A percentile compares a stretch with the other conserved stretches of the same genome.
Evolutionary conservation across 495 filamentous ascomycete genomes (phyloP).

Genomic region (Penicillium pulvis): DNA sequence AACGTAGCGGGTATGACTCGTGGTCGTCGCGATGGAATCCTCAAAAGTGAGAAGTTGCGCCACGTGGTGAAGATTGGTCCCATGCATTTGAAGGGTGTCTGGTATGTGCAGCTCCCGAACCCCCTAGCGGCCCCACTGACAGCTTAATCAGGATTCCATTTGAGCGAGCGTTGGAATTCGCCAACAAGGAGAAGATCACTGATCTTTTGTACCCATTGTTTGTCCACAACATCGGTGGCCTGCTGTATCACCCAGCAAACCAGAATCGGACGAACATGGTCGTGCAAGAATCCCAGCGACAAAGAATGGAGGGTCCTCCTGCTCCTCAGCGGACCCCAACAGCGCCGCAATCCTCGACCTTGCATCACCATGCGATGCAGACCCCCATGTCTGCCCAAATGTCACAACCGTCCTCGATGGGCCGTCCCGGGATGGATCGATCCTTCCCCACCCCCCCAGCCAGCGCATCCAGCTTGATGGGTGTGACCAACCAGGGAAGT

Average conservation of each 20-base stretch:
- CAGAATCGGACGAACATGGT: conserved; percentile 78
- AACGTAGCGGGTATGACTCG: conserved; percentile 99
- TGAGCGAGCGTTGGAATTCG: conserved; percentile 93
- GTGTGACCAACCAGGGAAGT: conserved; percentile 70
- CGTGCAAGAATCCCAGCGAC: conserved; percentile 81
- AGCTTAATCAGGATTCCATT: conserved; percentile 82
- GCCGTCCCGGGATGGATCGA: conserved; percentile 73
- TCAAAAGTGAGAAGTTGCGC: conserved; percentile 95
- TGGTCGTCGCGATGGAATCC: conserved; percentile 90
- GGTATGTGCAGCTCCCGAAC: conserved; percentile 58
- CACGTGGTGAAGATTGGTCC: conserved; percentile 99
- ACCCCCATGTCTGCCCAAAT: conserved; percentile 64
- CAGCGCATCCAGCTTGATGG: conserved; percentile 88
- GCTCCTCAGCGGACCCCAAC: conserved; percentile 44
- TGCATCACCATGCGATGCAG: conserved; percentile 80
- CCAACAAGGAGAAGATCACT: conserved; percentile 99
- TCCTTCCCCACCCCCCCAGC: conserved; percentile 93
- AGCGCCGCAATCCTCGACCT: conserved; percentile 68
- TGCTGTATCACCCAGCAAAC: conserved; percentile 94
- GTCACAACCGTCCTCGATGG: conserved; percentile 70
- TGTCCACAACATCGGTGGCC: conserved; percentile 93
- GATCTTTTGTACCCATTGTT: conserved; percentile 94
- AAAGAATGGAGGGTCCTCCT: conserved; percentile 55
- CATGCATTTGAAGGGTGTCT: conserved; percentile 98
- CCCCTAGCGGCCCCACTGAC: neutral